phyloP scores from a whole-genome alignment of 345 rosid species.

The Melastoma malabathricum region DNA sequence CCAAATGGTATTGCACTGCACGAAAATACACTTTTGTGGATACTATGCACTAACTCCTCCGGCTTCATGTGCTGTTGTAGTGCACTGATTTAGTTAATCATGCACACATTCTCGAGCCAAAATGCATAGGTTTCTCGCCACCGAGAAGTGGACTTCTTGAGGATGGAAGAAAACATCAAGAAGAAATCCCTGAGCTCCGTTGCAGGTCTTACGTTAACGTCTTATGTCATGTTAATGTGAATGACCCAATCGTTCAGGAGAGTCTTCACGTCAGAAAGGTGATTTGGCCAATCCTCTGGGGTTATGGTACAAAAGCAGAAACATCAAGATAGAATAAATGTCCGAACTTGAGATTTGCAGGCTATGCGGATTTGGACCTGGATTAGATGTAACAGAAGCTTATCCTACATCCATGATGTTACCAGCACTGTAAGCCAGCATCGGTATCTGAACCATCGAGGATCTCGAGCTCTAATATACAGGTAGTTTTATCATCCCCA shows the following conservation, averaged over 20 bases:
- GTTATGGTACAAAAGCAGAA: too few relatives aligned
- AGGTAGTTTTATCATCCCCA: constrained; percentile 5
- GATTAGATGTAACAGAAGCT: constrained; percentile 21
- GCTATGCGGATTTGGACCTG: too few relatives aligned
- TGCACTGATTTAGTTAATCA: constrained; percentile 5
- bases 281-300: too few relatives aligned
- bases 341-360: too few relatives aligned
- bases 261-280: constrained; percentile 17
- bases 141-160: background rate
- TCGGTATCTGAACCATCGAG: constrained; percentile 7
- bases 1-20: too few relatives aligned
- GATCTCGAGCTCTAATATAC: constrained; percentile 20
- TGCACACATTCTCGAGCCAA: constrained; percentile 21
- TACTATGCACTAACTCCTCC: background rate
- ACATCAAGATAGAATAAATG: too few relatives aligned
- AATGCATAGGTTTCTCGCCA: constrained; percentile 3
- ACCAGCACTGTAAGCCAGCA: constrained; percentile 6
- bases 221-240: constrained; percentile 18
- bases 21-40: background rate
- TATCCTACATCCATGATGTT: constrained; percentile 10
- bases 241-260: constrained; percentile 12
- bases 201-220: constrained; percentile 16
- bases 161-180: background rate
- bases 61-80: constrained; percentile 5
- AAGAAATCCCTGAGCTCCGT: constrained; percentile 6